Evolutionary conservation across 371 early-diverging fungal species (phyloP).

Genomic region (Mortierella sp.): DNA sequence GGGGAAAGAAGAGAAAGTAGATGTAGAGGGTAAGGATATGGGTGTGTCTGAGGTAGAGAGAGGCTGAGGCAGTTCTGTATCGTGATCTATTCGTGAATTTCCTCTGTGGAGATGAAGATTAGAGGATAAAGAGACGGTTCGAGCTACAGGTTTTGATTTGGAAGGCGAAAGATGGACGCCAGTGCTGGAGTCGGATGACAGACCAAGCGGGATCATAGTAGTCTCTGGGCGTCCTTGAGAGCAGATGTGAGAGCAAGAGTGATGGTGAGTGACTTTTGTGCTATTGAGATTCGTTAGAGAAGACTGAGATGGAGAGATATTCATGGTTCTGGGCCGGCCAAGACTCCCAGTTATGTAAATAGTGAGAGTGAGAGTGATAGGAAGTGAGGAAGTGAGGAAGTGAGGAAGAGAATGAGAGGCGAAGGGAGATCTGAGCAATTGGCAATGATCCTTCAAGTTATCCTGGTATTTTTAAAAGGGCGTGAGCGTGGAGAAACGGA

Average conservation of each 20-base stretch:
- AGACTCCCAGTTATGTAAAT: conserved; percentile 19
- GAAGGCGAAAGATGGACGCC: conserved; percentile 3
- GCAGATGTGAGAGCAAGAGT: conserved; percentile 4
- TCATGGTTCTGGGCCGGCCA: conserved; percentile 1
- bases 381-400: not conserved
- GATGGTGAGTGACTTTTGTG: not conserved
- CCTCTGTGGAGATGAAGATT: conserved; percentile 27
- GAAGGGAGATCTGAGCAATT: conserved; percentile 9
- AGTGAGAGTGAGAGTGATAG: not conserved
- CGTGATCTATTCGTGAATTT: not conserved
- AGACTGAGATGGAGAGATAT: conserved; percentile 4
- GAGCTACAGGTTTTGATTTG: conserved; percentile 17
- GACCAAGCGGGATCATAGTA: conserved; percentile 16
- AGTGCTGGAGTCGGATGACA: conserved; percentile 6
- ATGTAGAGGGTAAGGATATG: not conserved
- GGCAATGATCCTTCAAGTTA: not conserved
- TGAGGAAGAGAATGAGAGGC: not conserved
- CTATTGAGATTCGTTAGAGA: not conserved
- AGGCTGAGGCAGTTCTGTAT: conserved; percentile 11
- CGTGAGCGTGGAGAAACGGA: conserved; percentile 5
- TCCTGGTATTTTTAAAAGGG: conserved; percentile 5
- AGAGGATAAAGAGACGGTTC: conserved; percentile 33
- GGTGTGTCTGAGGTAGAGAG: conserved; percentile 6
- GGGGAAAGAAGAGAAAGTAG: not conserved
- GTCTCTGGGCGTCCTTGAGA: conserved; percentile 5